Percentiles rank a stretch among this genome's conserved stretches.
Conservation (phyloP, 192 early-diverging fungal species). For the Spizellomyces sp. region DNA sequence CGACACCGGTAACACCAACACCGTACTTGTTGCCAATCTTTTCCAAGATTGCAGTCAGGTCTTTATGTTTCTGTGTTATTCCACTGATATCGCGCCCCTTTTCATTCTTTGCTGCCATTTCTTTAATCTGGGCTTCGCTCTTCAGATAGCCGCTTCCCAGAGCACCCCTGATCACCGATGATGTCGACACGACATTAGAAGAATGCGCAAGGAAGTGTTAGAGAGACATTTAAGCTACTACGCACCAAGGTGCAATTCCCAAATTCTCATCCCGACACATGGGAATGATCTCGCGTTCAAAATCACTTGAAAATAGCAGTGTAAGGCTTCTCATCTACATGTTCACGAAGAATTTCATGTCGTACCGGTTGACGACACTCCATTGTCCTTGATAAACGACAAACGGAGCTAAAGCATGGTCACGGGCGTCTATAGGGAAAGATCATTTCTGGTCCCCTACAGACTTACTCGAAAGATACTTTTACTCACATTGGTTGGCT, state of each 20-base stretch:
- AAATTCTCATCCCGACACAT: conserved; percentile 30
- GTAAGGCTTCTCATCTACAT: too few species aligned
- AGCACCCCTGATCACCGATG: background rate
- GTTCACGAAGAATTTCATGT: too few species aligned
- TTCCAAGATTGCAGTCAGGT: background rate
- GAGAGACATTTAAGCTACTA: too few species aligned
- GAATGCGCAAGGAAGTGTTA: too few species aligned
- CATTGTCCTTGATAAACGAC: conserved; percentile 42
- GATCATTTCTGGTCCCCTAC: too few species aligned
- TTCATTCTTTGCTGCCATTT: background rate
- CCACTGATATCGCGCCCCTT: background rate
- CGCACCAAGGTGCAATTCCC: conserved; percentile 33
- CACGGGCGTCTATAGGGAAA: background rate
- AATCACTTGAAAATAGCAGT: conserved; percentile 6
- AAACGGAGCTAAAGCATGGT: conserved; percentile 20
- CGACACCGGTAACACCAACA: background rate
- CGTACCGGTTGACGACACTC: conserved; percentile 20
- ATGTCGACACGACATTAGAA: too few species aligned
- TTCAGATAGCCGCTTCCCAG: conserved; percentile 24
- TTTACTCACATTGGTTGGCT: conserved; percentile 19
- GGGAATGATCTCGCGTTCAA: conserved; percentile 40
- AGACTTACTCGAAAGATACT: too few species aligned
- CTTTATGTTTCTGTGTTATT: background rate
- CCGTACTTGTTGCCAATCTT: background rate
- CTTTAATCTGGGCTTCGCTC: background rate